Evolutionary conservation across 1,284 basidiomycete genomes (phyloP).

Genomic region (Cryptococcus hybrid): DNA sequence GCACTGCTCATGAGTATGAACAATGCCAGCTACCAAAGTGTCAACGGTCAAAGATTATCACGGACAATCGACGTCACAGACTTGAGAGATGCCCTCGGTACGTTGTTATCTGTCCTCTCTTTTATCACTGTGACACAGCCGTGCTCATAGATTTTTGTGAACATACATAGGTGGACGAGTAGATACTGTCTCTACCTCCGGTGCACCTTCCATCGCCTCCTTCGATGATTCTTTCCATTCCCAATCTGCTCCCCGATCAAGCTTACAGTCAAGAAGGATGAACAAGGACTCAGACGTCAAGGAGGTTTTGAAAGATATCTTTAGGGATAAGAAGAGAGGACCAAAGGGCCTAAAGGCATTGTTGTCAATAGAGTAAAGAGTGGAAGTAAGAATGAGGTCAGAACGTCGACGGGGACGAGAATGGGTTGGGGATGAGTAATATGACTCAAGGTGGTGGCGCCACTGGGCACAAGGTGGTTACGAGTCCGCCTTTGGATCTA

Average conservation of each 20-base stretch:
- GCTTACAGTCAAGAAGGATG: background rate
- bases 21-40: conserved; percentile 76
- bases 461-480: no score
- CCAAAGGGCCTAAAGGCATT: background rate
- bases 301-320: conserved; percentile 50
- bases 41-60: conserved; percentile 56
- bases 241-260: background rate
- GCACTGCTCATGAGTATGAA: conserved; percentile 77
- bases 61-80: conserved; percentile 78
- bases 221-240: conserved; percentile 6
- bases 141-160: background rate
- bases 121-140: background rate
- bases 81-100: conserved; percentile 72
- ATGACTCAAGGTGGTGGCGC: no score
- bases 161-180: conserved; percentile 15
- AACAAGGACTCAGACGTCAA: conserved; percentile 25
- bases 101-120: conserved; percentile 2
- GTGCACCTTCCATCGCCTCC: conserved; percentile 17
- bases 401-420: background rate
- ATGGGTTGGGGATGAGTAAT: background rate
- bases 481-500: no score
- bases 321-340: conserved; percentile 39
- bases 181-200: conserved; percentile 10
- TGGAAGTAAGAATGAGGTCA: background rate
- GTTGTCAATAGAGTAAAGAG: background rate